These are phyloP conservation scores for Omphalea diandra DNA, from an alignment of 441 rosid genomes.

Conservation along the genomic window DNA sequence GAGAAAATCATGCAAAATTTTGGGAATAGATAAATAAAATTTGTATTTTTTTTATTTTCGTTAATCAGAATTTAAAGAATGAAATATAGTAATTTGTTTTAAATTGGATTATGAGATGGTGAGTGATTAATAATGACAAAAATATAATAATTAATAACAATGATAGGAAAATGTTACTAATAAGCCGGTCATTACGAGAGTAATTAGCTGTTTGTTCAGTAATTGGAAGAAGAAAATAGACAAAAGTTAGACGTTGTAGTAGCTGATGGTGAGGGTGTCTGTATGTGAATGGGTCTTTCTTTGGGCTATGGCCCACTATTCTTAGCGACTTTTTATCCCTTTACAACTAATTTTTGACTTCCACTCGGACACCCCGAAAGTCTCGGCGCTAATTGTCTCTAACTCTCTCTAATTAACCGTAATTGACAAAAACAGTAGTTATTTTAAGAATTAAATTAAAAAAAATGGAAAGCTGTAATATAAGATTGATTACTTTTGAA, in stretches of 20 bases:
- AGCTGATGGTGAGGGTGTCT: slow-evolving; percentile 1
- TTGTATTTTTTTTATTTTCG: too few relatives aligned
- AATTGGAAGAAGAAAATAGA: not conserved
- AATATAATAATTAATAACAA: not conserved
- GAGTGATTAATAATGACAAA: not conserved
- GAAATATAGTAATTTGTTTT: too few relatives aligned
- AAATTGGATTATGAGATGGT: too few relatives aligned
- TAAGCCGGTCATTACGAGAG: slow-evolving; percentile 16
- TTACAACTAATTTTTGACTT: slow-evolving; percentile 43
- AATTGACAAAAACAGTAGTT: too few relatives aligned
- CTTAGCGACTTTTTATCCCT: not conserved
- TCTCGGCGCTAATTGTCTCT: slow-evolving; percentile 39
- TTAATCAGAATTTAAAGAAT: too few relatives aligned
- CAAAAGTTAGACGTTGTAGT: slow-evolving; percentile 13
- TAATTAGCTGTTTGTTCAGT: not conserved
- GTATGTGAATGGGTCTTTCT: not conserved
- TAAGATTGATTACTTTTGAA: too few relatives aligned
- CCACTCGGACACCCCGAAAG: slow-evolving; percentile 32
- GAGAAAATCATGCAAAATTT: not conserved
- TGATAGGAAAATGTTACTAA: not conserved
- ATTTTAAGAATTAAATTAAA: too few relatives aligned
- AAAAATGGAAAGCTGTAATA: too few relatives aligned
- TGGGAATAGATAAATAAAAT: too few relatives aligned
- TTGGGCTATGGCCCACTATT: not conserved
- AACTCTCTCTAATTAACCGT: not conserved